Base-by-base conservation (phyloP, 202 grass and related monocot species). In the Dendrocalamus latiflorus region DNA sequence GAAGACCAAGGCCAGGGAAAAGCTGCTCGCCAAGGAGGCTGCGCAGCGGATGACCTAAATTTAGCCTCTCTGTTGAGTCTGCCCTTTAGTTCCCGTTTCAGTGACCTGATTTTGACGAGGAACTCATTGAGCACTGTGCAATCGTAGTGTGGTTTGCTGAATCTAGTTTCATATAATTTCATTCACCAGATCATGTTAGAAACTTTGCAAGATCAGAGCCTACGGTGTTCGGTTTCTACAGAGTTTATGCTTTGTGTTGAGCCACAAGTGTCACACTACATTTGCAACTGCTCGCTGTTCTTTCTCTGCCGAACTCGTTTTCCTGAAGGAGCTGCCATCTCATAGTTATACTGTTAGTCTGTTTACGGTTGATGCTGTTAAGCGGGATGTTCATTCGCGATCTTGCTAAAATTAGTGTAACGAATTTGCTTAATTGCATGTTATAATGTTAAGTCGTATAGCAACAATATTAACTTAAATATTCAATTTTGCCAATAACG, bases 21-120 rank as follows among this genome's bases (percentile, higher is more conserved):
- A 83, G 90, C 20, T 95, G 24, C 81, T 95, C 0, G 90, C 88
- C 36, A 95, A 95, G 90, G 93, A 95, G 71, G 88, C 88, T 1
- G 88, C 88, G 0, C 93, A 95, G 81, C 48, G 93, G 83, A 93
- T 95, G 93, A 85, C 60, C 62, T 95, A 91, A 83, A 49, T 77
- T 2, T 67, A 56, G 39, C 26, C 11, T 39, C 58, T 66, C 47
- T 73, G 14, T 66, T 65, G 14, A 38, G 36, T 26, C 15, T 38
- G 30, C 16, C 36, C 45, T 70, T 22, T 85, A 75, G 53, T 79
- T 76, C 68, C 74, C 75, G 21, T 86, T 66, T 57, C 60, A 56
- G 59, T 84, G 60, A 17, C 61, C 61, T 76, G 60, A 74, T 89
- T 67, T 78, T 67, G 58, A 68, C 22, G 9, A n/a, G 17, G 22